Evolutionary conservation across 108 stramenopile species (phyloP), one percentile per base, ranked within the genome.

Genomic region (Stephanodiscus minutulus): DNA sequence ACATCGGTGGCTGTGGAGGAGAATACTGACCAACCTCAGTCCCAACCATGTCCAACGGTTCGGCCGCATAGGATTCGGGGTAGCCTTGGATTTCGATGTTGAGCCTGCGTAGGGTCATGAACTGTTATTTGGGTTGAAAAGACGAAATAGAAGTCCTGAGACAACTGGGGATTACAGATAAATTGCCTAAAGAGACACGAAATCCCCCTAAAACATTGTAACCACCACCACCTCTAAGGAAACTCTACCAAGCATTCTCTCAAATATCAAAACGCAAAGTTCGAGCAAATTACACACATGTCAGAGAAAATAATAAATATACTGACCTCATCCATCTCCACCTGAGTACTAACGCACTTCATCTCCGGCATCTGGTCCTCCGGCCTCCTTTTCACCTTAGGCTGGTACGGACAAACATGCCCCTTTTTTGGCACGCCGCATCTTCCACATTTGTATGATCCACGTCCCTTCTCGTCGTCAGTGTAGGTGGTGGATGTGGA

Each of bases 351-450:
- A 35, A 90, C 91, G 70, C 83, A 85, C 66, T 88, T 87, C 87
- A 88, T 91, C 53, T 91, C 90, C 9, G 94, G 94, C 15, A 83
- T 72, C 13, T 90, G 88, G 28, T 91, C 91, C 29, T 88, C 90
- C n/a, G 91, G 77, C 55, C 83, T 81, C 29, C 91, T 81, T 49
- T 91, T 91, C 53, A 96, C 67, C 61, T 91, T 91, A 8, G 95
- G 92, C 70, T 96, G 92, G 73, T 96, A 96, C 7, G 95, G 95
- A 85, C 95, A 96, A 25, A 94, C 81, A 81, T 96, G 95, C 13
- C 95, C 95, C 63, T 94, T 94, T 62, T 96, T 96, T 25, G 95
- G 95, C 13, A 88, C 92, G 7, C 95, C 95, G 55, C 95, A 96
- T 75, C 86, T 72, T 72, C 92, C 92, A 65, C 92, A 93, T 62